These are phyloP conservation scores for Cutaneotrichosporon spelunceum DNA, from an alignment of 1,284 basidiomycete genomes.

Conservation along the genomic window DNA sequence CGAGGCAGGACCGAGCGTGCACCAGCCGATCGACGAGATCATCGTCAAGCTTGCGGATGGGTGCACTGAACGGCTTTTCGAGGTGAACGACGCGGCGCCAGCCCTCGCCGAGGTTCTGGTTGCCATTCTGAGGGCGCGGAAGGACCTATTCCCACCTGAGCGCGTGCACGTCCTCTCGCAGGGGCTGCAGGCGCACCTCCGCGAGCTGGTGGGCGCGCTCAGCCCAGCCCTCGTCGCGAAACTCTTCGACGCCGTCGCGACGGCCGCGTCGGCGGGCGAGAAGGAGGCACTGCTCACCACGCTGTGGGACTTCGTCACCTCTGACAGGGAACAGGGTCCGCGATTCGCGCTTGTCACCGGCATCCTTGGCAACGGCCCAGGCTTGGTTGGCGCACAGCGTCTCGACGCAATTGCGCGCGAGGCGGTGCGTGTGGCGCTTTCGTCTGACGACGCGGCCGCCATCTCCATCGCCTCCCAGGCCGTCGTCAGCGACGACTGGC, in stretches of 20 bases:
- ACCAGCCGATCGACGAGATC: conserved; percentile 12
- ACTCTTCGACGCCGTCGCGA: conserved; percentile 21
- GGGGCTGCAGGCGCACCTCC: conserved; percentile 22
- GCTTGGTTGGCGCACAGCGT: conserved; percentile 24
- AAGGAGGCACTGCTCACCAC: conserved; percentile 15
- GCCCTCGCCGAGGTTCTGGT: conserved; percentile 23
- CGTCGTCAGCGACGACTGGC: conserved; percentile 15
- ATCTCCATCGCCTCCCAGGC: conserved; percentile 25
- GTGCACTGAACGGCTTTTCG: conserved; percentile 22
- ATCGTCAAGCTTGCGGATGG: conserved; percentile 23
- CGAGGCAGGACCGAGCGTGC: background rate
- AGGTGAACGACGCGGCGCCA: background rate
- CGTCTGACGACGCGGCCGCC: conserved; percentile 14
- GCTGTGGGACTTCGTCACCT: conserved; percentile 21
- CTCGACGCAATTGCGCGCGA: conserved; percentile 36
- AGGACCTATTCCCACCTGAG: conserved; percentile 21
- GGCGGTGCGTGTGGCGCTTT: conserved; percentile 34
- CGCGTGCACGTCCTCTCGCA: conserved; percentile 21
- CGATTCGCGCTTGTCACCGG: conserved; percentile 27
- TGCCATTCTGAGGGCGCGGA: conserved; percentile 20
- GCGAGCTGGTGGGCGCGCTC: conserved; percentile 22
- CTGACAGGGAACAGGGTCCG: conserved; percentile 13
- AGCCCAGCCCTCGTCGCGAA: conserved; percentile 19
- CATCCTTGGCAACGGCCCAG: conserved; percentile 9
- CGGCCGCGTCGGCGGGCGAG: conserved; percentile 7